These are phyloP conservation scores for Metschnikowia cerradonensis DNA, from an alignment of 805 yeast genomes.

Conservation along the genomic window DNA sequence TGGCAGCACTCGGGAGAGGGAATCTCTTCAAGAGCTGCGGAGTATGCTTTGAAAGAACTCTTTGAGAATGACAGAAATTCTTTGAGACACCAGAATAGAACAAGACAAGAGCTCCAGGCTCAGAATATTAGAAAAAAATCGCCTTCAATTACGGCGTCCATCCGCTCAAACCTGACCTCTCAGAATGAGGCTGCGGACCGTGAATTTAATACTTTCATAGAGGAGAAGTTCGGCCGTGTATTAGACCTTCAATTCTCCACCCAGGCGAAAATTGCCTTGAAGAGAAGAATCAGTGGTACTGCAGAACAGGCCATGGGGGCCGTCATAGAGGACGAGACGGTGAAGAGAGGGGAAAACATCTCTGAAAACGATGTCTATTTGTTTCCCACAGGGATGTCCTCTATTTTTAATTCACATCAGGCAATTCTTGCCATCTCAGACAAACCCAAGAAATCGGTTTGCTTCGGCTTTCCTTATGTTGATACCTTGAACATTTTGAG, in stretches of 20 bases:
- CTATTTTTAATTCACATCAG: constrained; percentile 79
- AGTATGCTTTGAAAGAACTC: constrained; percentile 69
- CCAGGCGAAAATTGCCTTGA: constrained; percentile 72
- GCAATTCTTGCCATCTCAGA: constrained; percentile 32
- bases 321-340: constrained; percentile 19
- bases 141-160: constrained; percentile 29
- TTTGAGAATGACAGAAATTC: constrained; percentile 20
- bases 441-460: constrained; percentile 60
- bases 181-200: constrained; percentile 35
- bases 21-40: constrained; percentile 85
- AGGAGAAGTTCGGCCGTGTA: constrained; percentile 87
- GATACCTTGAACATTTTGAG: constrained; percentile 82
- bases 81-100: constrained; percentile 13
- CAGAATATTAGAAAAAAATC: constrained; percentile 29
- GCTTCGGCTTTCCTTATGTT: constrained; percentile 95
- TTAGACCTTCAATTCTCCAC: constrained; percentile 71
- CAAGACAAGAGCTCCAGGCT: constrained; percentile 35
- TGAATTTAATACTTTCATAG: constrained; percentile 67
- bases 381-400: constrained; percentile 90
- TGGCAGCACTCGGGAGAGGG: constrained; percentile 99
- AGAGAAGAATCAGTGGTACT: constrained; percentile 69
- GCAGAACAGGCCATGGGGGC: constrained; percentile 40
- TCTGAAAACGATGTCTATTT: constrained; percentile 70
- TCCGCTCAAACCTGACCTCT: constrained; percentile 20
- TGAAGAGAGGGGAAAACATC: constrained; percentile 28